Base-by-base conservation (phyloP, 192 early-diverging fungal species). In the Backusella mclennaniae region DNA sequence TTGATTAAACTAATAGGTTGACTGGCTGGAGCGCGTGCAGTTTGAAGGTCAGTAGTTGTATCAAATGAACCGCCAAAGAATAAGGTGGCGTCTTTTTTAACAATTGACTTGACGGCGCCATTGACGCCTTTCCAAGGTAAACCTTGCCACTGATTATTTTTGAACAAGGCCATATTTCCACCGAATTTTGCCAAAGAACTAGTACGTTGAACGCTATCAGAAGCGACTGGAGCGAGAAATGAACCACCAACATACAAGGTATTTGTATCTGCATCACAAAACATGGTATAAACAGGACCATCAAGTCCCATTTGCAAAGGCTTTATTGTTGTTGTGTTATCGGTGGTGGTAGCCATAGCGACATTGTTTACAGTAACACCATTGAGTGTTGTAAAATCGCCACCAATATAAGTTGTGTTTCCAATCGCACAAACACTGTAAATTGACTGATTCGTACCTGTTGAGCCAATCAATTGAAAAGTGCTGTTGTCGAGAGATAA, bases 31-130 rank as follows among this genome's bases (percentile, higher is more conserved):
- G 87, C 70, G 29, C 79, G 75, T 46, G 85, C 19, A 8, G 81
- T 82, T 9, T 81, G 83, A 39, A 89, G 91, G 81, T 94, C 91
- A 3, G 83, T 77, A 1, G 93, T 93, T 0, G 86, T 79, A 44
- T 88, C 85, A 75, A 94, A 94, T 33, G 78, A 76, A 1, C 93
- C 93, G 19, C 91, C 93, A 31, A 92, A 92, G 73, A 88, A 89
- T 41, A 92, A 81, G 15, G 78, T 77, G 82, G 63, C 14, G n/a
- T 66, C 7, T 75, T 82, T 46, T 87, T 81, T 66, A 31, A 83
- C 70, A 75, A 93, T 90, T 6, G 86, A 83, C 35, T 82, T 83
- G 0, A 94, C 90, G 1, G 89, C 85, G 0, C 91, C 92, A 74
- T 93, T 84, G n/a, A 94, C 72, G 4, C 93, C 93, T 29, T 88